Base-by-base conservation (phyloP, 345 rosid species). In the Euclidium syriacum region DNA sequence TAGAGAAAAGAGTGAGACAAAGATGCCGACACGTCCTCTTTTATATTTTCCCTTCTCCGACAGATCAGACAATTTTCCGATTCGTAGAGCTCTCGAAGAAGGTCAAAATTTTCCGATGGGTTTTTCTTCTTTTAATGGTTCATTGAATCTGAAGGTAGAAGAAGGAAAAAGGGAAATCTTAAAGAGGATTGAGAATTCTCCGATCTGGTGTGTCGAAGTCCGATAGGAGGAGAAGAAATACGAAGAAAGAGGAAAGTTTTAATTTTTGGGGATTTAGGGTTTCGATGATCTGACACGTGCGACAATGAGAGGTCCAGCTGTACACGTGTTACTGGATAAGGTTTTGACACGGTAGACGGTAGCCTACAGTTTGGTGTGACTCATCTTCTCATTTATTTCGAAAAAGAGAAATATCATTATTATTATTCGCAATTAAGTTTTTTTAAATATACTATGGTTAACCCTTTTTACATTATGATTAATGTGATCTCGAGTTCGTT, bases 211-310 rank as follows among this genome's bases (percentile, higher is more conserved):
- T 72, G 75, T 69, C 80, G 17, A 80, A 40, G 78, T 65, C 73
- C 77, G 58, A 77, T 68, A 64, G 79, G 77, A 70, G 73, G 68
- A 62, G 74, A 44, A 10, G 74, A 46, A 57, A 38, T 36, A 18
- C 53, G 71, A 68, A 51, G 73, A 71, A 53, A 34, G 71, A 61
- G 58, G 33, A 64, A 59, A 43, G 48, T 25, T 70, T 65, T 53
- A 44, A 33, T 22, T 52, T 65, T 48, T 66, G 62, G 66, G 69
- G 70, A 68, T 76, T 79, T 82, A 81, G 90, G 97, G 92, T 79
- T 87, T 68, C 36, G 14, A 5, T 51, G 73, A 58, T 74, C 56
- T 68, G 80, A 86, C 89, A 86, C 95, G 88, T 83, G 81, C 81
- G 75, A 77, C 49, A 32, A 49, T 2, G 74, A 72, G 78, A 65